phyloP scores from a whole-genome alignment of 106 monocot genomes.

The Acorus gramineus region DNA sequence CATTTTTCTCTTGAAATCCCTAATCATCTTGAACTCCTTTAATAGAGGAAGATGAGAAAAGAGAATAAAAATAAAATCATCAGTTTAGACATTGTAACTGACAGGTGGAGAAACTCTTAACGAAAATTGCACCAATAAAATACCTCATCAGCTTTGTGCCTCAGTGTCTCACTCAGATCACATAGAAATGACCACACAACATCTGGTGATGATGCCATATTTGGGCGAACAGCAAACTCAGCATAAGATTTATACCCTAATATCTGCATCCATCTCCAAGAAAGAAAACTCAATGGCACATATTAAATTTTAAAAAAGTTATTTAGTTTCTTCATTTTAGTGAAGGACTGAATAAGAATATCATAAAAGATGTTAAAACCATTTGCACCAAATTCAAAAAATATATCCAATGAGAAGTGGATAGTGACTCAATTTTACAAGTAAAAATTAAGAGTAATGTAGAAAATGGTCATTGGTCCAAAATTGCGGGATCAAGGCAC shows the following conservation, averaged over 20 bases:
- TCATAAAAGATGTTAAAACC: no score
- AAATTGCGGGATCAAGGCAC: no score
- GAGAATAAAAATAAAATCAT: background rate
- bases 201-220: conserved; percentile 73
- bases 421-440: no score
- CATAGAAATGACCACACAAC: conserved; percentile 59
- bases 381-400: no score
- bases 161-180: conserved; percentile 46
- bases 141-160: conserved; percentile 69
- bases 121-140: conserved; percentile 1
- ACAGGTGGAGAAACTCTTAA: background rate
- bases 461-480: background rate
- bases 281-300: no score
- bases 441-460: background rate
- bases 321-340: no score
- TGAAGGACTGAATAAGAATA: no score
- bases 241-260: conserved; percentile 83
- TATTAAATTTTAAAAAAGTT: no score
- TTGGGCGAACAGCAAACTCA: conserved; percentile 75
- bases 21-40: conserved; percentile 58
- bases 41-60: background rate
- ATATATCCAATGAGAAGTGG: no score
- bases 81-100: background rate
- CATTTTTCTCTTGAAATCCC: conserved; percentile 57
- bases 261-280: conserved; percentile 34